Evolutionary conservation across 2,329 filamentous ascomycete genomes (phyloP), one percentile per base, ranked within the genome.

Genomic region (Metarhizium brunneum): DNA sequence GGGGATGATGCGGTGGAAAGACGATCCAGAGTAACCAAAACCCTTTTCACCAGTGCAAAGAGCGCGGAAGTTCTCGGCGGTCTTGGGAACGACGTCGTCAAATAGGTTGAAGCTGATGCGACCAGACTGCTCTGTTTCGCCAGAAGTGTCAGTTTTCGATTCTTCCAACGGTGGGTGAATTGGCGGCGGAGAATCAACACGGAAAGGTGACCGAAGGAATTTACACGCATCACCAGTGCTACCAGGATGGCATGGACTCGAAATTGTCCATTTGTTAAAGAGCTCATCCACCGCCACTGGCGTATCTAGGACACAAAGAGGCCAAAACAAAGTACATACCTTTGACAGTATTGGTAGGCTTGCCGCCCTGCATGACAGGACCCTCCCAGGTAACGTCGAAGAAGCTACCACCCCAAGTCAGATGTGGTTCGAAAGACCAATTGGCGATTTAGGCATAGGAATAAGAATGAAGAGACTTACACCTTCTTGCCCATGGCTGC

Each of bases 1-100:
- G 65, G 88, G 88, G 75, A 95, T 95, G 75, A 96, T 86, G 67
- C 91, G 90, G 83, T 96, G 90, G 86, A 95, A 95, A 64, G 82
- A 80, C 65, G 89, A 94, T 70, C 83, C 84, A 73, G 82, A 74
- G 82, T 95, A 96, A 66, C 90, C 89, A 73, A 88, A 86, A 69
- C 88, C 89, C 77, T 90, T 84, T 79, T 88, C 82, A 64, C 80
- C 81, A 61, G 85, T 90, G 86, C 87, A 91, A 68, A 94, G 87
- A 71, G 84, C 84, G 64, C 82, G 83, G 85, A 95, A 95, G 84
- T 94, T 94, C 73, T 82, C 79, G 65, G 82, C 80, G 56, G 92
- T 96, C 84, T 88, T 94, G 73, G 92, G 92, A 71, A 95, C 90
- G 59, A 85, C 80, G 63, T 90, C 82, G 71, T 92, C 82, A 81